A percentile compares a stretch with the other conserved stretches of the same genome.
Conservation (phyloP, 2,329 filamentous ascomycete species). For the Aspergillus pseudoterreus region DNA sequence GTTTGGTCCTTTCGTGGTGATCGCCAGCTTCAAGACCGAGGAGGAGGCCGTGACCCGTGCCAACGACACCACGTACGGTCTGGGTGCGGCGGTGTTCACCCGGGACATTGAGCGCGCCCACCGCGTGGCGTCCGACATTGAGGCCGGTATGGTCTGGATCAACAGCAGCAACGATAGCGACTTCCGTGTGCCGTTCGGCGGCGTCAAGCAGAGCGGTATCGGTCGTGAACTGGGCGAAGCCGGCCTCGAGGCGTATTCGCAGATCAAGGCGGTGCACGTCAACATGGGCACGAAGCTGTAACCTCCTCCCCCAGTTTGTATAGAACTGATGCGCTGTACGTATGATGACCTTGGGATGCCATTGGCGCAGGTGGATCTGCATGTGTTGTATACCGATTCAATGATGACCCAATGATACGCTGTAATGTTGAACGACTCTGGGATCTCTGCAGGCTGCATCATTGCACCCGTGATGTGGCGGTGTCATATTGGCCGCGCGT, state of each 20-base stretch:
- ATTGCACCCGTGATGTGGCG: background rate
- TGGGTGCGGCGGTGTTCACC: conserved; percentile 34
- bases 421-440: background rate
- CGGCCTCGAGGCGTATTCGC: conserved; percentile 59
- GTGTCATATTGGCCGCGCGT: background rate
- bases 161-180: conserved; percentile 55
- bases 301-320: background rate
- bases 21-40: conserved; percentile 56
- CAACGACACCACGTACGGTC: conserved; percentile 50
- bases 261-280: conserved; percentile 52
- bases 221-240: conserved; percentile 60
- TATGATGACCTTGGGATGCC: background rate
- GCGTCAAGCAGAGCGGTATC: conserved; percentile 61
- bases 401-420: background rate
- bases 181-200: conserved; percentile 56
- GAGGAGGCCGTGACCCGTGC: conserved; percentile 56
- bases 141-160: conserved; percentile 69
- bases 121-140: conserved; percentile 52
- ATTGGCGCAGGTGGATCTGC: background rate
- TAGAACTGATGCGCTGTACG: background rate
- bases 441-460: background rate
- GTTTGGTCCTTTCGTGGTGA: conserved; percentile 60
- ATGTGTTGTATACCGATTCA: background rate
- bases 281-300: conserved; percentile 43
- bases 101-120: conserved; percentile 62